A percentile compares a stretch with the other conserved stretches of the same genome.
Conservation (phyloP, 495 filamentous ascomycete genomes). For the Talaromyces proteolyticus region DNA sequence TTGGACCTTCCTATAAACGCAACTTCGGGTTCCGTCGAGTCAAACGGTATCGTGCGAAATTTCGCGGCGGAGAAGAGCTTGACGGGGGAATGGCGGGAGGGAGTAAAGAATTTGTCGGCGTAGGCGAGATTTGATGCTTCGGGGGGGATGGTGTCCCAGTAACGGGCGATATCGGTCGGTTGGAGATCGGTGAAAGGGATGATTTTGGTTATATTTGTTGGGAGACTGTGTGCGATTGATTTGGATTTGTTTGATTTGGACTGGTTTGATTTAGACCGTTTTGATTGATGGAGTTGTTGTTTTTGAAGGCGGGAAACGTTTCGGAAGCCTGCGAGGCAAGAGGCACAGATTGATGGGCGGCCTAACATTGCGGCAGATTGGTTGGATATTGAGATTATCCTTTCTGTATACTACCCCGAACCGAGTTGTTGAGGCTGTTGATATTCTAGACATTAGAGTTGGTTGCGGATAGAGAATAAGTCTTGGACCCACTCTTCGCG, state of each 20-base stretch:
- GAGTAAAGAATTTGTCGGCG: conserved; percentile 56
- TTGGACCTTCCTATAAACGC: conserved; percentile 81
- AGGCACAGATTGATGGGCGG: neutral
- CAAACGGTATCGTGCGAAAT: conserved; percentile 58
- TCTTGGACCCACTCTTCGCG: too few relatives aligned
- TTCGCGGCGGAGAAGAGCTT: conserved; percentile 67
- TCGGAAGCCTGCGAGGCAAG: neutral
- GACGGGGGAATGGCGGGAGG: conserved; percentile 44
- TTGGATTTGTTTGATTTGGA: neutral
- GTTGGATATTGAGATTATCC: too few relatives aligned
- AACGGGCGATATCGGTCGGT: conserved; percentile 36
- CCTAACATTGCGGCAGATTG: neutral
- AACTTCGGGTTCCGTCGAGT: conserved; percentile 46
- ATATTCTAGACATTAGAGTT: too few relatives aligned
- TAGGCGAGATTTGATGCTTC: conserved; percentile 45
- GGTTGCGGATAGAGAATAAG: too few relatives aligned
- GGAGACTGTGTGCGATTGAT: neutral
- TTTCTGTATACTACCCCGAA: too few relatives aligned
- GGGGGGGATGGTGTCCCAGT: conserved; percentile 55
- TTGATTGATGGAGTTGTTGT: neutral
- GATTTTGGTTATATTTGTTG: conserved; percentile 12
- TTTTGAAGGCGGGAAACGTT: neutral
- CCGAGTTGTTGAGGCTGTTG: too few relatives aligned
- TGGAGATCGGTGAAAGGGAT: conserved; percentile 27
- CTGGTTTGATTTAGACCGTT: neutral